These are phyloP conservation scores for Tylopilus intermedius DNA, from an alignment of 768 basidiomycete genomes.

Conservation along the genomic window DNA sequence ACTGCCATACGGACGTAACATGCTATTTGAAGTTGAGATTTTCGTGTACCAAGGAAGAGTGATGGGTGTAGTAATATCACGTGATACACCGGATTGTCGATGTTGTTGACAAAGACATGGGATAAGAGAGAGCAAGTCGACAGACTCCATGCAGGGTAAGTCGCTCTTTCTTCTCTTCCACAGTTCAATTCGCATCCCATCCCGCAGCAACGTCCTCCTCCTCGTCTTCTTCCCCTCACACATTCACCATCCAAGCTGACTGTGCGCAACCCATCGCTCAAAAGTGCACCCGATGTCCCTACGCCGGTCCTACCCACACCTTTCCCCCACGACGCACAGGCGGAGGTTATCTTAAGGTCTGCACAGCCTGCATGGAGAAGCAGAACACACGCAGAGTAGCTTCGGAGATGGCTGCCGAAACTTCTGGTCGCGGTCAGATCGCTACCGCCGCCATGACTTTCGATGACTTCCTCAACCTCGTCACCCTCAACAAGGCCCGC, in stretches of 20 bases:
- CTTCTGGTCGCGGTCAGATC: slow-evolving; percentile 30
- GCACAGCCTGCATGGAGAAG: slow-evolving; percentile 31
- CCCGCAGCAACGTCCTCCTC: slow-evolving; percentile 20
- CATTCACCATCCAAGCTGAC: slow-evolving; percentile 19
- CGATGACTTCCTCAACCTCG: slow-evolving; percentile 31
- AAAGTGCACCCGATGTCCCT: slow-evolving; percentile 32
- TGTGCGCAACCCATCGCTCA: slow-evolving; percentile 16
- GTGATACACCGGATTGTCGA: slow-evolving; percentile 10
- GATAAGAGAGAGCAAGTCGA: slow-evolving; percentile 13
- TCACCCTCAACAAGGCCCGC: slow-evolving; percentile 29
- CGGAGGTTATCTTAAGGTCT: slow-evolving; percentile 31
- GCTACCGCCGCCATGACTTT: slow-evolving; percentile 33
- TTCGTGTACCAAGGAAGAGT: too few relatives aligned
- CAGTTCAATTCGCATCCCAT: slow-evolving; percentile 1
- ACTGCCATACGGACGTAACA: too few relatives aligned
- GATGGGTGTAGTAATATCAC: slow-evolving; percentile 4
- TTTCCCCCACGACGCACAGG: slow-evolving; percentile 31
- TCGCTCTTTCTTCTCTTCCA: background rate
- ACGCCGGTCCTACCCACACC: slow-evolving; percentile 23
- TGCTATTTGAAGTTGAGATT: too few relatives aligned
- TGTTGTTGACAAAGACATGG: slow-evolving; percentile 3
- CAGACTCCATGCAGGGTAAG: slow-evolving; percentile 21
- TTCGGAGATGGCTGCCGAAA: slow-evolving; percentile 26
- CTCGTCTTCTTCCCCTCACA: slow-evolving; percentile 16
- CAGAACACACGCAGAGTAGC: slow-evolving; percentile 32